Percentiles rank a stretch among this genome's conserved stretches.
Evolutionary conservation across 2,329 filamentous ascomycete genomes (phyloP).

Genomic region (Ceratocystiopsis brevicomis): DNA sequence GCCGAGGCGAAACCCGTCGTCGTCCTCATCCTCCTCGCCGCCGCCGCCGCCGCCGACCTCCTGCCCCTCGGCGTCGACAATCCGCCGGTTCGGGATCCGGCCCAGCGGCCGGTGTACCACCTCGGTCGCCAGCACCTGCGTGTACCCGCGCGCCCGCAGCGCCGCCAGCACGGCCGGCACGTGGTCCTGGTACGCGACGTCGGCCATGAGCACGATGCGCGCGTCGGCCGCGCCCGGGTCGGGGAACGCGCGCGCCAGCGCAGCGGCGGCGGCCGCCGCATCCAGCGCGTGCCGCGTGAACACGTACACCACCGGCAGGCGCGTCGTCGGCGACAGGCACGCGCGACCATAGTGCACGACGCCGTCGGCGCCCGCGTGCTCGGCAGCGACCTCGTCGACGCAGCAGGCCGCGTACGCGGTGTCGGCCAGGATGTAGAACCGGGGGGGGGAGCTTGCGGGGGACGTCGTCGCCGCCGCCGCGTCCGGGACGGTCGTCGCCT

Average conservation of each 20-base stretch:
- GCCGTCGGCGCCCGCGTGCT: constrained; percentile 77
- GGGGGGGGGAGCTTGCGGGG: no score
- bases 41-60: constrained; percentile 14
- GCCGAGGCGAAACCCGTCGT: constrained; percentile 26
- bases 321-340: constrained; percentile 75
- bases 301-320: constrained; percentile 75
- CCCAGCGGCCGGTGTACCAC: constrained; percentile 65
- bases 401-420: constrained; percentile 96
- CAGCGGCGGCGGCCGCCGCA: constrained; percentile 31
- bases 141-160: constrained; percentile 48
- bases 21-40: constrained; percentile 15
- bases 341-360: constrained; percentile 89
- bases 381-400: constrained; percentile 88
- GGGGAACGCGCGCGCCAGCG: constrained; percentile 51
- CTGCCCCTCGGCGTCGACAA: constrained; percentile 17
- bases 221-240: constrained; percentile 33
- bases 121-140: constrained; percentile 45
- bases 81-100: constrained; percentile 63
- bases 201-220: constrained; percentile 67
- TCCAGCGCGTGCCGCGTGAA: constrained; percentile 62
- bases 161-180: constrained; percentile 35
- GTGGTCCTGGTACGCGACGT: constrained; percentile 71
- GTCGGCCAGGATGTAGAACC: constrained; percentile 72
- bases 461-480: background rate
- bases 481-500: background rate